Conservation (phyloP, 2,329 filamentous ascomycete species). For the Penicillium sp. region DNA sequence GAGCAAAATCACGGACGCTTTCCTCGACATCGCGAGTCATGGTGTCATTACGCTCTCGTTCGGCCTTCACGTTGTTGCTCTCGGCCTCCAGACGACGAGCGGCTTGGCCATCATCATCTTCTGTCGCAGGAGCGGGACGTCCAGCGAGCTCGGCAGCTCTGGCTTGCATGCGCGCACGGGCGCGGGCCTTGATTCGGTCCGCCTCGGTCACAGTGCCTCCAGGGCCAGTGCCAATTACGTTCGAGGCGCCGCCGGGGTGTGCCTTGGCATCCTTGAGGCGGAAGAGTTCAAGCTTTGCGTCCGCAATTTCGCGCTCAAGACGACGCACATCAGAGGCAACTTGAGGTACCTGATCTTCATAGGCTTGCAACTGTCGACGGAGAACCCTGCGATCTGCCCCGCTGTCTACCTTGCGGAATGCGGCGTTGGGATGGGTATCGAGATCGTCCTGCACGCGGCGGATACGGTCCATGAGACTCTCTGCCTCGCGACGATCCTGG, state of each 20-base stretch:
- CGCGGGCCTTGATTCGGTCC: conserved; percentile 89
- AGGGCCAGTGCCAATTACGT: conserved; percentile 88
- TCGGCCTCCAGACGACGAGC: conserved; percentile 88
- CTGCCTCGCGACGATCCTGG: conserved; percentile 84
- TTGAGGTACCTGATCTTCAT: conserved; percentile 87
- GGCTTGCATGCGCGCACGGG: conserved; percentile 98
- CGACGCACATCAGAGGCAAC: conserved; percentile 88
- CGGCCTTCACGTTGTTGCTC: conserved; percentile 72
- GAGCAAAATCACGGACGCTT: conserved; percentile 84
- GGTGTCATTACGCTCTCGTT: conserved; percentile 89
- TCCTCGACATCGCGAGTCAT: conserved; percentile 98
- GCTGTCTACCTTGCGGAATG: conserved; percentile 69
- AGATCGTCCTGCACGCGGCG: conserved; percentile 92
- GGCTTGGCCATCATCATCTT: conserved; percentile 71
- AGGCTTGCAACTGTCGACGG: conserved; percentile 82
- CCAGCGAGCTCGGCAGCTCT: conserved; percentile 89
- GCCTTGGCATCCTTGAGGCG: conserved; percentile 90
- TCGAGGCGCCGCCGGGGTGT: conserved; percentile 74
- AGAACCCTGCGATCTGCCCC: conserved; percentile 83
- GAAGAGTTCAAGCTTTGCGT: conserved; percentile 89
- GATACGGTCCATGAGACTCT: conserved; percentile 90
- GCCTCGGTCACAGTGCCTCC: conserved; percentile 88
- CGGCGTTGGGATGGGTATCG: conserved; percentile 79
- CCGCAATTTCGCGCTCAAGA: conserved; percentile 88
- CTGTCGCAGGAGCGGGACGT: conserved; percentile 67